Conservation (phyloP, 306 rosid genomes). For the Echinosophora koreensis region DNA sequence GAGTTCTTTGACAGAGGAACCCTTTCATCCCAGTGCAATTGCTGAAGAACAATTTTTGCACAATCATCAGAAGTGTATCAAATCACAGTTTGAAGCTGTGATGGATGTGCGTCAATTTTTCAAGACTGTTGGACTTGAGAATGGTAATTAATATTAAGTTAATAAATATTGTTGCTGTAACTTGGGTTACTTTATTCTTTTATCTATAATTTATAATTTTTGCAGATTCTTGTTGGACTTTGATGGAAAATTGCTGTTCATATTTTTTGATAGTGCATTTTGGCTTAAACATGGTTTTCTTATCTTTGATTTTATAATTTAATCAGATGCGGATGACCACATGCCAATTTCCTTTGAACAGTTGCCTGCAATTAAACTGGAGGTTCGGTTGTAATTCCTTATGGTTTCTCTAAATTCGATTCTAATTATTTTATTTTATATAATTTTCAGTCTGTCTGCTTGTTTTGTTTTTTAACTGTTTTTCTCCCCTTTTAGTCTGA, state of each 20-base stretch:
- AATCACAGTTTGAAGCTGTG: constrained; percentile 46
- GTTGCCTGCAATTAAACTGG: constrained; percentile 33
- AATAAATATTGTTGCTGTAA: neutral
- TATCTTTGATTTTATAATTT: neutral
- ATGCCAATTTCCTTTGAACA: constrained; percentile 42
- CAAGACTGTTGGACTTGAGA: constrained; percentile 54
- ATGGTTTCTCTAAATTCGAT: too few species aligned
- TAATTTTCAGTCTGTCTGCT: too few species aligned
- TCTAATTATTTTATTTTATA: too few species aligned
- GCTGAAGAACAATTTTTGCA: constrained; percentile 63
- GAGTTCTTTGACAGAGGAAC: constrained; percentile 44
- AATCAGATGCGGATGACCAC: constrained; percentile 49
- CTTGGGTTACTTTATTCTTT: neutral
- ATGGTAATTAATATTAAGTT: constrained; percentile 51
- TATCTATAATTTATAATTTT: constrained; percentile 3
- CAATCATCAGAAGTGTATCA: constrained; percentile 63
- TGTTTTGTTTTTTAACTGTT: neutral
- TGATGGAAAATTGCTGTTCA: constrained; percentile 9
- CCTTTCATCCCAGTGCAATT: constrained; percentile 46
- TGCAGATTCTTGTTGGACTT: constrained; percentile 37
- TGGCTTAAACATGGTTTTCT: neutral
- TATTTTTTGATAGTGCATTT: neutral
- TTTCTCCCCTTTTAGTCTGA: constrained; percentile 9
- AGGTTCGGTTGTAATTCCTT: constrained; percentile 49
- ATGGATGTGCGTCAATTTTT: constrained; percentile 48